These are phyloP conservation scores for Hypoxylon crocopeplum DNA, from an alignment of 495 filamentous ascomycete genomes.

Conservation along the genomic window DNA sequence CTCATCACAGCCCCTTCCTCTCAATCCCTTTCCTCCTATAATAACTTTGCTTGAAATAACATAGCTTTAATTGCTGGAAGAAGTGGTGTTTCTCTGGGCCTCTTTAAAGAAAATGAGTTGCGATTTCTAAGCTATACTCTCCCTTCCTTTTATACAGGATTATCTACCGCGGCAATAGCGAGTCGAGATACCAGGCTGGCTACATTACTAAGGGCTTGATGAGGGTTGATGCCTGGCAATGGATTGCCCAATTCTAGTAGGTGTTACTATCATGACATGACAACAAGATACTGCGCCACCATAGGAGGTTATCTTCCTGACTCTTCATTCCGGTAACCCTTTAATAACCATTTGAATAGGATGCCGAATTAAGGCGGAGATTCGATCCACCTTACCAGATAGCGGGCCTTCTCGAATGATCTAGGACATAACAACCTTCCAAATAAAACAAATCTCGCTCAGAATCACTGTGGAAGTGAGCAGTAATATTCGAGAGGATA, in stretches of 20 bases:
- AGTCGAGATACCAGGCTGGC: too few relatives aligned
- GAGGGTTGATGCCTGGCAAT: too few relatives aligned
- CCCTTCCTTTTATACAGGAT: too few relatives aligned
- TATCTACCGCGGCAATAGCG: too few relatives aligned
- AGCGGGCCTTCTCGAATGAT: conserved; percentile 1
- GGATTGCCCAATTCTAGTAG: conserved; percentile 3
- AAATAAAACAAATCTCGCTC: neutral
- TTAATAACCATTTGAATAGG: conserved; percentile 16
- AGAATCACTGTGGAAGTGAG: neutral
- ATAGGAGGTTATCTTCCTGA: too few relatives aligned
- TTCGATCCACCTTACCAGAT: neutral
- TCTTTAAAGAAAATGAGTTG: too few relatives aligned
- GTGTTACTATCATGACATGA: conserved; percentile 4
- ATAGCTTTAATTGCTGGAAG: too few relatives aligned
- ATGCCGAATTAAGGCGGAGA: neutral
- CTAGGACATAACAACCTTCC: conserved; percentile 7
- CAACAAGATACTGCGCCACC: neutral
- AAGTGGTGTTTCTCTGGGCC: too few relatives aligned
- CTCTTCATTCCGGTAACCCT: neutral
- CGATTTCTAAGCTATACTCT: too few relatives aligned
- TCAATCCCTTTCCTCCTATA: neutral
- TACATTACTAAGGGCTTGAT: too few relatives aligned
- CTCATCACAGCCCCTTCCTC: neutral
- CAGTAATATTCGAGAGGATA: neutral
- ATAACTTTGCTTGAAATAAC: neutral